phyloP scores from a whole-genome alignment of 2,329 filamentous ascomycete genomes.

The Cytospora paraplurivora region DNA sequence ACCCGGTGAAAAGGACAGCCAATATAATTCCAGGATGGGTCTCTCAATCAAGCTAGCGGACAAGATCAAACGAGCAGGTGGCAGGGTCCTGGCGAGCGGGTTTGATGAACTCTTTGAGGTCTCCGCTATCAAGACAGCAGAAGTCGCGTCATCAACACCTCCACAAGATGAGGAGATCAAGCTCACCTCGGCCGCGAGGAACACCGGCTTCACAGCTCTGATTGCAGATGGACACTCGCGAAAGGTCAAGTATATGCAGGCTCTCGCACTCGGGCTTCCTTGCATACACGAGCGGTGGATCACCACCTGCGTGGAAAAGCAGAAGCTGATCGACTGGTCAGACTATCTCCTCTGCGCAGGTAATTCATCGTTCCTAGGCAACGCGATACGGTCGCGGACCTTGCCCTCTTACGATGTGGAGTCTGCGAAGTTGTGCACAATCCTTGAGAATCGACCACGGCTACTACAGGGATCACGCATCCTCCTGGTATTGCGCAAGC shows the following conservation, averaged over 20 bases:
- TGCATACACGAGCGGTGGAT: constrained; percentile 85
- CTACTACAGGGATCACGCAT: constrained; percentile 67
- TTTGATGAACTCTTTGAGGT: constrained; percentile 79
- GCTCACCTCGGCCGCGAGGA: constrained; percentile 54
- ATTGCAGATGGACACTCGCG: constrained; percentile 85
- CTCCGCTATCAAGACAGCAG: constrained; percentile 40
- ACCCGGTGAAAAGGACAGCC: constrained; percentile 56
- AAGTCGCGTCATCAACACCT: constrained; percentile 35
- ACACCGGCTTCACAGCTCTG: constrained; percentile 77
- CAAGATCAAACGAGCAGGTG: constrained; percentile 71
- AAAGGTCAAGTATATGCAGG: constrained; percentile 91
- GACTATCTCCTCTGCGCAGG: constrained; percentile 86
- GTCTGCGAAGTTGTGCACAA: constrained; percentile 57
- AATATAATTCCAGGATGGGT: constrained; percentile 43
- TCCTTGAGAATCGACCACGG: constrained; percentile 61
- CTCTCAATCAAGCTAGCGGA: constrained; percentile 53
- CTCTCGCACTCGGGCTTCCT: constrained; percentile 83
- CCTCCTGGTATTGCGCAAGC: constrained; percentile 69
- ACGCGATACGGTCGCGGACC: constrained; percentile 74
- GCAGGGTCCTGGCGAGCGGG: constrained; percentile 68
- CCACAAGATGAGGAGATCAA: constrained; percentile 44
- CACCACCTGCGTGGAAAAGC: constrained; percentile 65
- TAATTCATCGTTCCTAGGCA: constrained; percentile 73
- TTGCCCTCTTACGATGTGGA: constrained; percentile 62
- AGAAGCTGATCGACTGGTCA: constrained; percentile 69